Base-by-base conservation (phyloP, 805 yeast species). In the Cyberlindnera mrakii region DNA sequence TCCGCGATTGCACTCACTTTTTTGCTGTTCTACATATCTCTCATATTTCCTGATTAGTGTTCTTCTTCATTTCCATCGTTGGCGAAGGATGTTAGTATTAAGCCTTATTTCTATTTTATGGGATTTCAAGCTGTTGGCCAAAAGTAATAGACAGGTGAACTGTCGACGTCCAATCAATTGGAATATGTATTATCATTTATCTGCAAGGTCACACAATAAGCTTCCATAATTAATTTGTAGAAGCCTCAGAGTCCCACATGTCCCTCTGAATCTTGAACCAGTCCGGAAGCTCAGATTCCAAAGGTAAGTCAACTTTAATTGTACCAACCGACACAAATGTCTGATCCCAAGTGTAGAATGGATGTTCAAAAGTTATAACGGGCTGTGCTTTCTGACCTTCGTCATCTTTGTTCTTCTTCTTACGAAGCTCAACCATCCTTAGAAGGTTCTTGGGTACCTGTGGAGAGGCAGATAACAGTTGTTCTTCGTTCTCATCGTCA, bases 201-300 rank as follows among this genome's bases (percentile, higher is more conserved):
- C 9, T 7, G 7, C 33, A 30, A 14, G 16, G 11, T 14, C 33
- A n/a, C 20, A 33, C 18, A 5, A 15, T 33, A 30, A 15, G 9
- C 15, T 15, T 7, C 16, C 5, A 14, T n/a, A 7, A 30, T 15
- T n/a, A 14, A 7, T 30, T 15, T 14, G 17, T 7, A 7, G 16
- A 32, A 11, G 18, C 15, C 16, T 47, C 70, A 37, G 60, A 63
- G 51, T 83, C 89, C 95, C 91, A 85, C 42, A 67, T 55, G 47
- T 78, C 74, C 45, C 90, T 61, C 45, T 84, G 85, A 27, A 65
- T 60, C 17, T 67, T 67, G 53, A 86, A 85, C 96, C 96, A 88
- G 2, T 58, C 66, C 0, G 96, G 95, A n/a, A 88, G 66, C 33
- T 72, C 67, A 11, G 68, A 62, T 40, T 80, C 88, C 8, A 71